A percentile compares a stretch with the other conserved stretches of the same genome.
phyloP scores from a whole-genome alignment of 169 alveolate species.

The Miamiensis avidus region DNA sequence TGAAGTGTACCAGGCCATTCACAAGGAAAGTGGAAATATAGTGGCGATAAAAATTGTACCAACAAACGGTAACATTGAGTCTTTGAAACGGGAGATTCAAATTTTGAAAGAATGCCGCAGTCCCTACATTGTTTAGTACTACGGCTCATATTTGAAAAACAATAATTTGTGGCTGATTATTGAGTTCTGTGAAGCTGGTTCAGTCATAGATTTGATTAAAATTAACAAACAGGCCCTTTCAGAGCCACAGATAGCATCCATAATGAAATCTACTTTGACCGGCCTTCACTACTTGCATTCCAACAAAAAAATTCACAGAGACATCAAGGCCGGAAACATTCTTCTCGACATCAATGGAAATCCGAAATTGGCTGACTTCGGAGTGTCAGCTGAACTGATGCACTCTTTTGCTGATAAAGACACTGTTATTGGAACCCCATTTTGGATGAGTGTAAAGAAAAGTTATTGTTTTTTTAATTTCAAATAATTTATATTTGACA shows the following conservation, averaged over 20 bases:
- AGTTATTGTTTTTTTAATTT: conserved; percentile 71
- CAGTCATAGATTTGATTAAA: conserved; percentile 77
- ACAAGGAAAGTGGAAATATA: conserved; percentile 61
- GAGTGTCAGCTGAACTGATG: conserved; percentile 79
- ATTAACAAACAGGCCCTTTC: conserved; percentile 64
- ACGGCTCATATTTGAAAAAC: conserved; percentile 72
- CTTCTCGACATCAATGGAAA: conserved; percentile 73
- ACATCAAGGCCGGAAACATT: conserved; percentile 87
- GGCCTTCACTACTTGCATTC: conserved; percentile 83
- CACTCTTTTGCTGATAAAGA: conserved; percentile 70
- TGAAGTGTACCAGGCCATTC: conserved; percentile 65
- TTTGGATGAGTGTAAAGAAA: conserved; percentile 84
- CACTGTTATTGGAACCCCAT: conserved; percentile 82
- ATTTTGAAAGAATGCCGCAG: conserved; percentile 69
- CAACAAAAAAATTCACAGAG: conserved; percentile 82
- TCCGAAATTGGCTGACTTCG: conserved; percentile 85
- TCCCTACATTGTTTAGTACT: conserved; percentile 69
- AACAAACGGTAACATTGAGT: conserved; percentile 55
- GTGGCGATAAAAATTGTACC: conserved; percentile 73
- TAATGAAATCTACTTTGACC: conserved; percentile 68
- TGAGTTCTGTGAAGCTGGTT: conserved; percentile 84
- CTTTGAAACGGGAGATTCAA: conserved; percentile 66
- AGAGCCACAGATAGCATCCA: conserved; percentile 80
- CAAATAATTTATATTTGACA: conserved; percentile 45
- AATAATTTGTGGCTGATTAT: conserved; percentile 76